phyloP scores from a whole-genome alignment of 2,329 filamentous ascomycete species.

The Salinomyces thailandicus region DNA sequence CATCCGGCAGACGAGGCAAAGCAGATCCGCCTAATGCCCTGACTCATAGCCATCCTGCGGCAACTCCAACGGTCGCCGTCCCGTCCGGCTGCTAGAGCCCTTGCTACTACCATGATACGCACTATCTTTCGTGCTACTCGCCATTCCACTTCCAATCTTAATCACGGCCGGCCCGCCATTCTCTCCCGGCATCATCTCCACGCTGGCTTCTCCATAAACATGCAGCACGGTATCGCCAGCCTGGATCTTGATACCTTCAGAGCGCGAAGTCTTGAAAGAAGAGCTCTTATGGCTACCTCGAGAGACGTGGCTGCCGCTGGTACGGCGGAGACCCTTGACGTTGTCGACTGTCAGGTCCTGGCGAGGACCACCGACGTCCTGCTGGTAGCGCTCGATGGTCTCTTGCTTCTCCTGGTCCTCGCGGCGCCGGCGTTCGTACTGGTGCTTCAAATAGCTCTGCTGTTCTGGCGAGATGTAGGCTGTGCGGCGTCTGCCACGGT shows the following conservation, averaged over 20 bases:
- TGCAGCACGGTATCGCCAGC: constrained; percentile 18
- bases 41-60: constrained; percentile 2
- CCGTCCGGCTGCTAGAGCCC: constrained; percentile 1
- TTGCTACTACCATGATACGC: constrained; percentile 4
- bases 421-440: constrained; percentile 9
- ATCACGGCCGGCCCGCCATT: constrained; percentile 12
- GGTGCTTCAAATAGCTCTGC: constrained; percentile 12
- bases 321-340: constrained; percentile 12
- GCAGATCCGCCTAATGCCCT: too few species aligned
- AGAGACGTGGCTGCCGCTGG: constrained; percentile 16
- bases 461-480: constrained; percentile 18
- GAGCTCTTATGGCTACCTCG: constrained; percentile 18
- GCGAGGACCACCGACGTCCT: constrained; percentile 11
- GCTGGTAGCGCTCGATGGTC: constrained; percentile 19
- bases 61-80: background rate
- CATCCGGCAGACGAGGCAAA: too few species aligned
- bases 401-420: constrained; percentile 12
- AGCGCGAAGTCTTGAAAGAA: constrained; percentile 14
- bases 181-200: constrained; percentile 16
- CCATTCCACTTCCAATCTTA: background rate
- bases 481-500: constrained; percentile 15
- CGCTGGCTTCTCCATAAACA: constrained; percentile 18
- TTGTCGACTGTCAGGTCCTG: constrained; percentile 21
- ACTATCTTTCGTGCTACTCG: background rate
- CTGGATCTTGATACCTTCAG: constrained; percentile 18